A percentile compares a stretch with the other conserved stretches of the same genome.
Evolutionary conservation across 1,284 basidiomycete species (phyloP).

Genomic region (Cryptococcus sp.): DNA sequence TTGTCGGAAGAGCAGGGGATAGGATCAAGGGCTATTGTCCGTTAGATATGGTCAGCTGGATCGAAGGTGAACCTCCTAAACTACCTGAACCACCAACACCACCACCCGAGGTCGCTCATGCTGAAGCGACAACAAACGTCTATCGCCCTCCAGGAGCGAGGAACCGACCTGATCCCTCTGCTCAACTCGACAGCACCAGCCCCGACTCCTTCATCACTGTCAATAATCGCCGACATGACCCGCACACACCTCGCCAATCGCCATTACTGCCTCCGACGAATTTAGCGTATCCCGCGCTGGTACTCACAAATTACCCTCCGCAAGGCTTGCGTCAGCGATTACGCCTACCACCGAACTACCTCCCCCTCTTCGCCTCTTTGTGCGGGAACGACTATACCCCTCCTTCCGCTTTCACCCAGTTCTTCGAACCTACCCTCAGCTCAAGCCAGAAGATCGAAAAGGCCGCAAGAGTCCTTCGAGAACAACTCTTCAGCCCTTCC

Average conservation of each 20-base stretch:
- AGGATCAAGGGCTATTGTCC: conserved; percentile 68
- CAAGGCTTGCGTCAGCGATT: conserved; percentile 65
- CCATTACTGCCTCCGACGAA: conserved; percentile 61
- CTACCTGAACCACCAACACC: not conserved
- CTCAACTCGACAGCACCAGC: not conserved
- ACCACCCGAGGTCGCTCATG: not conserved
- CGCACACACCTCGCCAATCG: conserved; percentile 51
- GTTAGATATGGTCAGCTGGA: conserved; percentile 77
- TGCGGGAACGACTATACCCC: conserved; percentile 82
- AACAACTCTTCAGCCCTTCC: conserved; percentile 33
- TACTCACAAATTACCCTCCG: conserved; percentile 66
- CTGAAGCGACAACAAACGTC: not conserved
- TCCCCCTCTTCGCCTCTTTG: conserved; percentile 81
- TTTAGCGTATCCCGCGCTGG: conserved; percentile 51
- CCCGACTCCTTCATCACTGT: conserved; percentile 18
- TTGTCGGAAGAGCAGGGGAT: conserved; percentile 63
- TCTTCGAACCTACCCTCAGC: conserved; percentile 34
- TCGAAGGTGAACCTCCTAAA: conserved; percentile 25
- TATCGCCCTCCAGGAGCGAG: conserved; percentile 7
- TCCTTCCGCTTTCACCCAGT: conserved; percentile 49
- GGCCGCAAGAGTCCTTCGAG: conserved; percentile 48
- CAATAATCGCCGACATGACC: not conserved
- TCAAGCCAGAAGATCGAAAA: conserved; percentile 45
- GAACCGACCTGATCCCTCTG: conserved; percentile 1
- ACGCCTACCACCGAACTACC: conserved; percentile 67